phyloP scores from a whole-genome alignment of 768 basidiomycete species.

The Polyporus arcularius region DNA sequence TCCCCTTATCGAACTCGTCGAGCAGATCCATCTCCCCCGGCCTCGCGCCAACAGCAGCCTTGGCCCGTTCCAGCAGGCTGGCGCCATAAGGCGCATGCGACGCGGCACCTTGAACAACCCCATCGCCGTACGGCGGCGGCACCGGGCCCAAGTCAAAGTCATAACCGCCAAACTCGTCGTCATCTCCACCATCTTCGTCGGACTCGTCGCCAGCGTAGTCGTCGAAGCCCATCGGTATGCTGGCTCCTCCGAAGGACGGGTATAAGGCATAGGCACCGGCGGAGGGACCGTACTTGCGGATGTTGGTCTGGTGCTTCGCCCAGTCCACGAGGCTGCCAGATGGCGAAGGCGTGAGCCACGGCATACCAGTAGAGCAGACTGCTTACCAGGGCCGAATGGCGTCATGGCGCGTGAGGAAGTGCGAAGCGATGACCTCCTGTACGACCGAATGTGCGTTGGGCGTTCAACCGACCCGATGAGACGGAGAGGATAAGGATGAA shows the following conservation, averaged over 20 bases:
- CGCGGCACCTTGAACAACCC: too few relatives aligned
- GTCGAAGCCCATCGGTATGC: background rate
- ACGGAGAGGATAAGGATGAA: background rate
- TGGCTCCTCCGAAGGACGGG: too few relatives aligned
- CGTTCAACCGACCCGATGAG: background rate
- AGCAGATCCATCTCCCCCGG: conserved; percentile 31
- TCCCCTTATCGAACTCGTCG: conserved; percentile 38
- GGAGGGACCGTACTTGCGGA: conserved; percentile 26
- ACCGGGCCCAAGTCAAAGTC: too few relatives aligned
- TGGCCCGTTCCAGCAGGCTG: background rate
- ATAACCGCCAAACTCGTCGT: background rate
- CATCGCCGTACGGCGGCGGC: too few relatives aligned
- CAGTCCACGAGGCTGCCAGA: conserved; percentile 36
- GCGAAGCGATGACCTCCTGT: conserved; percentile 52
- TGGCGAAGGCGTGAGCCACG: background rate
- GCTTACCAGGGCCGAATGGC: conserved; percentile 46
- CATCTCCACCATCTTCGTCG: background rate
- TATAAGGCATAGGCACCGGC: background rate
- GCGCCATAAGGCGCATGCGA: background rate
- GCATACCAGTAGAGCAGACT: background rate
- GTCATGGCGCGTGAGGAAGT: conserved; percentile 44
- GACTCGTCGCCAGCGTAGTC: background rate
- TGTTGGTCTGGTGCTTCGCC: conserved; percentile 31
- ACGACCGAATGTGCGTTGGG: background rate
- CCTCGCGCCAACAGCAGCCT: background rate